Conservation (phyloP, 1,284 basidiomycete genomes). For the Trichosporon coremiiforme region DNA sequence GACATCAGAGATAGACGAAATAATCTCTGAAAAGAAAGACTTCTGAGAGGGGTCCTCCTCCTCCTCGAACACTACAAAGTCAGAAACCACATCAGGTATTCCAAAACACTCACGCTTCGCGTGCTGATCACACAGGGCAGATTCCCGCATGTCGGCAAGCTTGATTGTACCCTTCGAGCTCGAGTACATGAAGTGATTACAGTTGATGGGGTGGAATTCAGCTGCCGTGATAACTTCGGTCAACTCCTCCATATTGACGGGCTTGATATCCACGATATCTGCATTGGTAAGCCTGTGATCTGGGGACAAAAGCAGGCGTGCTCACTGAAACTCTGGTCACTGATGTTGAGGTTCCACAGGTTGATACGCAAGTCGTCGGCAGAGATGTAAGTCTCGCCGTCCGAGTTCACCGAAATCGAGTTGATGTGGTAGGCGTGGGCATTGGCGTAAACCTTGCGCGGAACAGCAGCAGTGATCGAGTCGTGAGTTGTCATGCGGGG, state of each 20-base stretch:
- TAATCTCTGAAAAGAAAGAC: constrained; percentile 99
- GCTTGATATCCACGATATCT: constrained; percentile 99
- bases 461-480: constrained; percentile 97
- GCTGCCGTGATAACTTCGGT: constrained; percentile 99
- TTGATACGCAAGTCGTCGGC: constrained; percentile 97
- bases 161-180: constrained; percentile 99
- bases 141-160: constrained; percentile 99
- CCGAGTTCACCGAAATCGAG: constrained; percentile 98
- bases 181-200: constrained; percentile 99
- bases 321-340: constrained; percentile 98
- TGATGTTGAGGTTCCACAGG: constrained; percentile 98
- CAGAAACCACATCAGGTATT: not conserved
- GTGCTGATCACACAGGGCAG: constrained; percentile 93
- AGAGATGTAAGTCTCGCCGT: constrained; percentile 98
- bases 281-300: constrained; percentile 19
- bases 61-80: constrained; percentile 89
- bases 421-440: constrained; percentile 99
- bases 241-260: constrained; percentile 99
- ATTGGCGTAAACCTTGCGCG: constrained; percentile 98
- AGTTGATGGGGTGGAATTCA: constrained; percentile 96
- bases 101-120: constrained; percentile 76
- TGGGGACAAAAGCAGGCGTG: constrained; percentile 33
- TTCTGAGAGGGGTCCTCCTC: constrained; percentile 96
- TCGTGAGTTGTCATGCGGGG: constrained; percentile 92
- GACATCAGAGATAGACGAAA: constrained; percentile 99